Percentiles rank a stretch among this genome's conserved stretches.
Conservation (phyloP, 306 rosid genomes). For the Mucuna pruriens region DNA sequence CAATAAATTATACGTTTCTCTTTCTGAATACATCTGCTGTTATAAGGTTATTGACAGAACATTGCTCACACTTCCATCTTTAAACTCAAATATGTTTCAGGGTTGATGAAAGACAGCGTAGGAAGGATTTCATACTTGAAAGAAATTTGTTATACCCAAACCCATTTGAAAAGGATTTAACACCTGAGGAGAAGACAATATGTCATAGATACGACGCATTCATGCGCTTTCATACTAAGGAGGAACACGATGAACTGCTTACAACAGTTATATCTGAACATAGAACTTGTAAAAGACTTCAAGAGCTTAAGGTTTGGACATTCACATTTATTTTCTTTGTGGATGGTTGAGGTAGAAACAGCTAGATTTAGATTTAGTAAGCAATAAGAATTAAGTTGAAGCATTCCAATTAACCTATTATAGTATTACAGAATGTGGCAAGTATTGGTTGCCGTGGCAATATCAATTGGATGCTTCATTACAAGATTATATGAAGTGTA, state of each 20-base stretch:
- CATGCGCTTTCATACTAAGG: slow-evolving; percentile 93
- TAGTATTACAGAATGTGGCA: slow-evolving; percentile 4
- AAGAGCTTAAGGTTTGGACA: slow-evolving; percentile 77
- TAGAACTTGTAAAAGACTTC: slow-evolving; percentile 67
- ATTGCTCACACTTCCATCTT: slow-evolving; percentile 21
- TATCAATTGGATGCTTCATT: slow-evolving; percentile 2
- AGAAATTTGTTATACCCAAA: slow-evolving; percentile 81
- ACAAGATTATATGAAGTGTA: slow-evolving; percentile 14
- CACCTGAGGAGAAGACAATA: slow-evolving; percentile 74
- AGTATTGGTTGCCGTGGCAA: background rate
- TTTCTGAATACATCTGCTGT: background rate
- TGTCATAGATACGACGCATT: slow-evolving; percentile 75
- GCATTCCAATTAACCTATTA: background rate
- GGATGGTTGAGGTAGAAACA: no score
- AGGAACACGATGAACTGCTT: slow-evolving; percentile 81
- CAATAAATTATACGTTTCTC: slow-evolving; percentile 1
- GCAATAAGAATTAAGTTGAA: no score
- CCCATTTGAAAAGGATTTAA: slow-evolving; percentile 77
- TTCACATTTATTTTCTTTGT: background rate
- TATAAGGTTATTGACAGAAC: background rate
- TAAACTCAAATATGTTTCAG: slow-evolving; percentile 52
- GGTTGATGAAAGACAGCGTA: slow-evolving; percentile 92
- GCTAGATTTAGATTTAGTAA: no score
- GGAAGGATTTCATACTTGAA: slow-evolving; percentile 88
- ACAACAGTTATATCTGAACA: slow-evolving; percentile 66